These are phyloP conservation scores for Monilinia polystroma DNA, from an alignment of 2,329 filamentous ascomycete species.

Conservation along the genomic window DNA sequence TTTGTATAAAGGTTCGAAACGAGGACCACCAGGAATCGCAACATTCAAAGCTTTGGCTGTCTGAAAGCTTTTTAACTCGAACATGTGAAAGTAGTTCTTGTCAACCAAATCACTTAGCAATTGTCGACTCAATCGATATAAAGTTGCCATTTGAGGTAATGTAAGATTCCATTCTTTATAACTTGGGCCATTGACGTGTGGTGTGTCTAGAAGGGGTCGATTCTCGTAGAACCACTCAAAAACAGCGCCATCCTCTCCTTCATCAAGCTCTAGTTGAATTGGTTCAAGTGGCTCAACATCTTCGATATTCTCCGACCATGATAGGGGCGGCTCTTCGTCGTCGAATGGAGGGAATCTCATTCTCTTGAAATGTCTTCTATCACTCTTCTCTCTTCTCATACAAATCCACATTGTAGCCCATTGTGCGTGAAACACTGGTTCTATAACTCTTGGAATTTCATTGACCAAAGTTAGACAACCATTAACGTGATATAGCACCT, in stretches of 20 bases:
- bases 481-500: constrained; percentile 97
- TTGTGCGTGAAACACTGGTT: constrained; percentile 95
- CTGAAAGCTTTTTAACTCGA: constrained; percentile 90
- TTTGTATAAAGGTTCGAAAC: constrained; percentile 97
- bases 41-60: constrained; percentile 97
- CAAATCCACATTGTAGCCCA: constrained; percentile 99
- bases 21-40: constrained; percentile 92
- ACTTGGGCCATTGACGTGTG: constrained; percentile 93
- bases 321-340: constrained; percentile 94
- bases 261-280: constrained; percentile 97
- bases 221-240: constrained; percentile 99
- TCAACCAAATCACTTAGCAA: constrained; percentile 90
- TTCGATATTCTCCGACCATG: constrained; percentile 98
- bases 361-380: constrained; percentile 92
- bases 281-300: constrained; percentile 96
- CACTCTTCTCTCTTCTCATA: constrained; percentile 97
- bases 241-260: constrained; percentile 85
- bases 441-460: constrained; percentile 93
- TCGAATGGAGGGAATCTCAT: constrained; percentile 99
- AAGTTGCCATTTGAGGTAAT: constrained; percentile 90
- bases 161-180: constrained; percentile 95
- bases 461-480: constrained; percentile 96
- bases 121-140: constrained; percentile 89
- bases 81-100: constrained; percentile 97
- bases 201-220: constrained; percentile 81